These are phyloP conservation scores for Coffea humblotiana DNA, from an alignment of 305 asterid species.

Conservation along the genomic window DNA sequence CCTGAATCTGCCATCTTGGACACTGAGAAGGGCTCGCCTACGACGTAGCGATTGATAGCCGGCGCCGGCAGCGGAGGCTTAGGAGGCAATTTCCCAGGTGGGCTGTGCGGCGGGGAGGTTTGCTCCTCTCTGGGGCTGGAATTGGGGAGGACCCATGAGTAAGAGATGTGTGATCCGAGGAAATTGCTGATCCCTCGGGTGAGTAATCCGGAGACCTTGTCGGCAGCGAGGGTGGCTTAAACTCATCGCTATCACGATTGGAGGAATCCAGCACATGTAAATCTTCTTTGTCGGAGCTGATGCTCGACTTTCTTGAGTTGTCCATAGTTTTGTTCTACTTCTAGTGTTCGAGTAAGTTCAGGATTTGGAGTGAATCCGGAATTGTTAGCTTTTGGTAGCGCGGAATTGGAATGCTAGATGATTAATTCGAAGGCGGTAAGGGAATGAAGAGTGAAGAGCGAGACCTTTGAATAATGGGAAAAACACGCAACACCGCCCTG, in stretches of 20 bases:
- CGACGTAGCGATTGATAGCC: slow-evolving; percentile 34
- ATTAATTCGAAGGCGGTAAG: neutral
- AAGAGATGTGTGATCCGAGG: slow-evolving; percentile 43
- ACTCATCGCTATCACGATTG: neutral
- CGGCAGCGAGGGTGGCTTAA: slow-evolving; percentile 6
- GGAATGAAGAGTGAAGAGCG: neutral
- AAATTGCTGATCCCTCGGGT: slow-evolving; percentile 21
- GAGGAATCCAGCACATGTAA: neutral
- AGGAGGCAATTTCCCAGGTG: slow-evolving; percentile 19
- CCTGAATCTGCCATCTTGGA: slow-evolving; percentile 26
- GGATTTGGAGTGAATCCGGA: neutral
- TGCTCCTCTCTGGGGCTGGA: slow-evolving; percentile 21
- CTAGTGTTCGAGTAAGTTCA: too few species aligned
- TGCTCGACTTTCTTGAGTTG: neutral
- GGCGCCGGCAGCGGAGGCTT: slow-evolving; percentile 30
- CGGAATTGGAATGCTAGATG: neutral
- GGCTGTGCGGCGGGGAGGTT: neutral
- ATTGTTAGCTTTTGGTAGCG: neutral
- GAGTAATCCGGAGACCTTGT: slow-evolving; percentile 12
- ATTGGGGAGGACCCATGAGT: slow-evolving; percentile 40
- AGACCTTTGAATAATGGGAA: neutral
- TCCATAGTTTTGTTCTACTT: neutral
- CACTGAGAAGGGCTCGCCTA: slow-evolving; percentile 38
- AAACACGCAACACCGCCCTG: too few species aligned
- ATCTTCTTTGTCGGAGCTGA: slow-evolving; percentile 10